Conservation (phyloP, 345 rosid species). For the Citrus glauca region DNA sequence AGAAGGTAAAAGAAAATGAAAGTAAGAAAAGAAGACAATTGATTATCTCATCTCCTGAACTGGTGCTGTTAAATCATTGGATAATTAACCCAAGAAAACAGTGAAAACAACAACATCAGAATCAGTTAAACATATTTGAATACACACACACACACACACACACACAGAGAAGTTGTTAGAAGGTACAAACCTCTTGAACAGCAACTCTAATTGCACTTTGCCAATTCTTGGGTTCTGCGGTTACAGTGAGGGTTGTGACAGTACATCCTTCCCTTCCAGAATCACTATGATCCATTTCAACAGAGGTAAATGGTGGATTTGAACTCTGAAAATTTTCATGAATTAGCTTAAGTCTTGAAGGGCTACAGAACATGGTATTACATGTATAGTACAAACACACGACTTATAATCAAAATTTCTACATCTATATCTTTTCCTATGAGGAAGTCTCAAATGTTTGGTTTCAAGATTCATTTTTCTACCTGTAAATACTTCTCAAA, state of each 20-base stretch:
- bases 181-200: conserved; percentile 83
- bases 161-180: not conserved
- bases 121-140: not conserved
- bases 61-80: not conserved
- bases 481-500: not conserved
- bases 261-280: conserved; percentile 99
- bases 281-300: conserved; percentile 99
- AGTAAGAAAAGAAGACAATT: not conserved
- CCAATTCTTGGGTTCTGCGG: conserved; percentile 99
- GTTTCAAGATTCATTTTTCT: not conserved
- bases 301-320: conserved; percentile 96
- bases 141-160: no score
- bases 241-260: conserved; percentile 96
- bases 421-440: not conserved
- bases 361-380: conserved; percentile 1
- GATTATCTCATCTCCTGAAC: not conserved
- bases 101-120: conserved; percentile 2
- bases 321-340: conserved; percentile 72
- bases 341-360: conserved; percentile 23
- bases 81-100: not conserved
- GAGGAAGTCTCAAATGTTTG: not conserved
- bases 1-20: not conserved
- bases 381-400: not conserved
- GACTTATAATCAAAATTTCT: not conserved
- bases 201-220: conserved; percentile 90